Percentiles rank a stretch among this genome's conserved stretches.
phyloP scores from a whole-genome alignment of 768 basidiomycete genomes.

The Termitomyces sp. region DNA sequence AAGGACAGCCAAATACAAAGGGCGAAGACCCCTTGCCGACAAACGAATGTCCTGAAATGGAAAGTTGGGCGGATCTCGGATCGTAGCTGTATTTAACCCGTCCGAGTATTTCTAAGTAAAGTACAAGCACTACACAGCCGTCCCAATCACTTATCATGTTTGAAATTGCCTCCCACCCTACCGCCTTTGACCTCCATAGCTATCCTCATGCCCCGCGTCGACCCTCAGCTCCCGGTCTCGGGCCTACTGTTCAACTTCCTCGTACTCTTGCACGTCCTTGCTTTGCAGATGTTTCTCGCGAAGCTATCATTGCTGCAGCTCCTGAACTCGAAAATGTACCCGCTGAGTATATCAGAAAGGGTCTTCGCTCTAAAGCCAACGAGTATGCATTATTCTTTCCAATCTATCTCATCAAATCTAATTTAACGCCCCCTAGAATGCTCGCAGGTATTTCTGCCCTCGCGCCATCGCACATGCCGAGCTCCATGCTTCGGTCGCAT shows the following conservation, averaged over 20 bases:
- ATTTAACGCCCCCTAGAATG: slow-evolving; percentile 33
- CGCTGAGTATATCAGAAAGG: slow-evolving; percentile 61
- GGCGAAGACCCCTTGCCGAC: slow-evolving; percentile 19
- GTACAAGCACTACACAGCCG: slow-evolving; percentile 2
- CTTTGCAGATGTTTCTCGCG: slow-evolving; percentile 49
- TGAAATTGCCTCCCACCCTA: slow-evolving; percentile 41
- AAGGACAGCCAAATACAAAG: slow-evolving; percentile 24
- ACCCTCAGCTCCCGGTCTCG: slow-evolving; percentile 13
- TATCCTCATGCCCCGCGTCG: slow-evolving; percentile 28
- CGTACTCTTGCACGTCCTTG: slow-evolving; percentile 61
- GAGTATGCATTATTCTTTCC: slow-evolving; percentile 28
- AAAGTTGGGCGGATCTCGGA: slow-evolving; percentile 24
- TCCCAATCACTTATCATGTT: slow-evolving; percentile 25
- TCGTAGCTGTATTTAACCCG: slow-evolving; percentile 26
- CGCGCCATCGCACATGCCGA: slow-evolving; percentile 50
- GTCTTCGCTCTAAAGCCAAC: slow-evolving; percentile 41
- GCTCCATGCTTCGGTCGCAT: slow-evolving; percentile 60
- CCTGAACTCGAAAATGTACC: slow-evolving; percentile 62
- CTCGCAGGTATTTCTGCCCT: slow-evolving; percentile 47
- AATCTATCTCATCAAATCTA: slow-evolving; percentile 12
- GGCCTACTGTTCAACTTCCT: slow-evolving; percentile 56
- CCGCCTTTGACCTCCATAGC: slow-evolving; percentile 31
- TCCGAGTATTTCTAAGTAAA: slow-evolving; percentile 5
- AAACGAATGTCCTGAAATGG: slow-evolving; percentile 35
- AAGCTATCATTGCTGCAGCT: slow-evolving; percentile 58